These are phyloP conservation scores for Mycena albidolilacea DNA, from an alignment of 768 basidiomycete species.

Conservation along the genomic window DNA sequence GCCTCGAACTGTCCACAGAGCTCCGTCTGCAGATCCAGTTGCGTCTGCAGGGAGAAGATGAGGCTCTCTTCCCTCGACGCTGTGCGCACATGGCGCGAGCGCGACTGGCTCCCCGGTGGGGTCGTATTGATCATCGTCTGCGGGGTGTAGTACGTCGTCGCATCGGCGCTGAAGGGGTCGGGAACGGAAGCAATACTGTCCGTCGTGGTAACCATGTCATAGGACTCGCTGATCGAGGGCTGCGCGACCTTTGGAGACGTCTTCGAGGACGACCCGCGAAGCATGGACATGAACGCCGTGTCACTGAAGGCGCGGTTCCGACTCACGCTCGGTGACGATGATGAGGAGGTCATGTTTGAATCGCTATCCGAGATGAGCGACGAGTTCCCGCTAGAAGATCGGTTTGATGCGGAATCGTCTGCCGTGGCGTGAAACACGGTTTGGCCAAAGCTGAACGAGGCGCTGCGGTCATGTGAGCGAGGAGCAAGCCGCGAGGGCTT, in stretches of 20 bases:
- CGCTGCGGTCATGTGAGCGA: constrained; percentile 67
- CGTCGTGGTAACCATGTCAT: constrained; percentile 51
- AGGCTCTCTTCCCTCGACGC: constrained; percentile 82
- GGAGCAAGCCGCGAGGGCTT: constrained; percentile 52
- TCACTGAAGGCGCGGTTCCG: constrained; percentile 74
- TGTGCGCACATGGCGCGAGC: constrained; percentile 64
- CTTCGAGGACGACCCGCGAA: constrained; percentile 50
- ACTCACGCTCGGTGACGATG: constrained; percentile 48
- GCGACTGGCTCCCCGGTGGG: constrained; percentile 62
- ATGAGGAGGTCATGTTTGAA: constrained; percentile 43
- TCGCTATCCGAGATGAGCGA: constrained; percentile 44
- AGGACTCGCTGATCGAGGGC: constrained; percentile 36
- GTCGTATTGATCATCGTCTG: constrained; percentile 81
- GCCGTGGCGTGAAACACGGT: constrained; percentile 71
- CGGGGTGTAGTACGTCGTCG: constrained; percentile 84
- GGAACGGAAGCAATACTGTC: constrained; percentile 56
- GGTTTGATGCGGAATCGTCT: constrained; percentile 41
- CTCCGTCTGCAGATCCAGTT: constrained; percentile 80
- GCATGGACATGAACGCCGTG: constrained; percentile 71
- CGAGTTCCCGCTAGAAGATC: constrained; percentile 48
- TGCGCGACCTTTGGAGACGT: constrained; percentile 57
- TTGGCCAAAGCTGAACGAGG: constrained; percentile 78
- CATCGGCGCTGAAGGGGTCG: constrained; percentile 82
- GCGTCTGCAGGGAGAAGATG: constrained; percentile 82
- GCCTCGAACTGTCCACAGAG: constrained; percentile 82